Conservation (phyloP, 805 yeast species). For the Ogataea allantospora region DNA sequence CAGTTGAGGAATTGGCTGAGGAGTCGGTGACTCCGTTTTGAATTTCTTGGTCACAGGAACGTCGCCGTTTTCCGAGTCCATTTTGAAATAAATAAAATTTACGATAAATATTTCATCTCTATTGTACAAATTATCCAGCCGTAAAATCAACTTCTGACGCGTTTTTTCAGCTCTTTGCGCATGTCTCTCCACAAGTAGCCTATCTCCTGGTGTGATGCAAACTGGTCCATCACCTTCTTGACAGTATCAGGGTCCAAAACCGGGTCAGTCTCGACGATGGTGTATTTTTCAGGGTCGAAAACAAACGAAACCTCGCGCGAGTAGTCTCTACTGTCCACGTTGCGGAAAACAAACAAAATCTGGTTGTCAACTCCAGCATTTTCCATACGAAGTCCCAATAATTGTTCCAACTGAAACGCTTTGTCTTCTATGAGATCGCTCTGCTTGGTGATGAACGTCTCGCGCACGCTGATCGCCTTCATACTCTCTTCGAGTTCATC, state of each 20-base stretch:
- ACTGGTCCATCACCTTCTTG: slow-evolving; percentile 20
- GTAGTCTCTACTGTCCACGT: slow-evolving; percentile 46
- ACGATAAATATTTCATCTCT: slow-evolving; percentile 1
- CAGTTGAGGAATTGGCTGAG: slow-evolving; percentile 27
- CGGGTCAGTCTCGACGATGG: slow-evolving; percentile 38
- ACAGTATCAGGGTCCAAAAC: slow-evolving; percentile 25
- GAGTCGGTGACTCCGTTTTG: slow-evolving; percentile 24
- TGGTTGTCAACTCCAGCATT: slow-evolving; percentile 35
- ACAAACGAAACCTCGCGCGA: slow-evolving; percentile 44
- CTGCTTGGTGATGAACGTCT: slow-evolving; percentile 37
- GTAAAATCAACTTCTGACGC: slow-evolving; percentile 3
- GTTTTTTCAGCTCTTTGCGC: slow-evolving; percentile 26
- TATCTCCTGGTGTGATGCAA: slow-evolving; percentile 30
- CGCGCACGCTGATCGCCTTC: slow-evolving; percentile 27
- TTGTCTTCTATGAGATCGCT: slow-evolving; percentile 40
- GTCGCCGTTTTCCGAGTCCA: slow-evolving; percentile 8
- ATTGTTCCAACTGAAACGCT: slow-evolving; percentile 42
- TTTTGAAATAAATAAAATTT: not conserved
- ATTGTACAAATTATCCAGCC: slow-evolving; percentile 4
- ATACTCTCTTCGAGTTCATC: slow-evolving; percentile 24
- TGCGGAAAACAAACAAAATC: slow-evolving; percentile 42
- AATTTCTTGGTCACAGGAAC: slow-evolving; percentile 13
- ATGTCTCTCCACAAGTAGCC: slow-evolving; percentile 36
- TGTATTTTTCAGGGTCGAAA: slow-evolving; percentile 38
- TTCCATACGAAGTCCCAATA: slow-evolving; percentile 47